Evolutionary conservation across 805 yeast genomes (phyloP).

Genomic region (Candida boleticola): DNA sequence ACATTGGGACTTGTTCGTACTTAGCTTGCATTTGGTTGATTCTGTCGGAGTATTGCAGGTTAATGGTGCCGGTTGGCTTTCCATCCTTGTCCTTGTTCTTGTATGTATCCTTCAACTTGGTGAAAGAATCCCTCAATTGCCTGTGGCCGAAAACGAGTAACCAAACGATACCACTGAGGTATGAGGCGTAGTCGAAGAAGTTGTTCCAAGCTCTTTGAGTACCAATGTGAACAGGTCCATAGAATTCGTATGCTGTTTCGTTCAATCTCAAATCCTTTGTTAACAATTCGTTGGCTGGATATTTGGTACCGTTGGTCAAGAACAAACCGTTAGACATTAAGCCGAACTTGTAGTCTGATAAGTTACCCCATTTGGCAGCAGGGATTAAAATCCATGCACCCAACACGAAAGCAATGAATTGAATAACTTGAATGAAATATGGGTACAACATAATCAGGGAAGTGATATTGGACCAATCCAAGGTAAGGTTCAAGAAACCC

Average conservation of each 20-base stretch:
- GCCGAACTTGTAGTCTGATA: slow-evolving; percentile 32
- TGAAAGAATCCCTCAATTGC: slow-evolving; percentile 17
- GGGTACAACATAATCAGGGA: slow-evolving; percentile 50
- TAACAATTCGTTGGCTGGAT: slow-evolving; percentile 42
- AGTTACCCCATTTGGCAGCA: slow-evolving; percentile 42
- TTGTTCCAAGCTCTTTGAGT: slow-evolving; percentile 50
- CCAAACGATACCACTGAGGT: slow-evolving; percentile 48
- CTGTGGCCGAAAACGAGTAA: slow-evolving; percentile 37
- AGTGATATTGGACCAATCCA: slow-evolving; percentile 55
- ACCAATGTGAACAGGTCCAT: slow-evolving; percentile 48
- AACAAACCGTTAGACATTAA: slow-evolving; percentile 48
- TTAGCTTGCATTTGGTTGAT: slow-evolving; percentile 39
- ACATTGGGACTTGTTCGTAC: slow-evolving; percentile 41
- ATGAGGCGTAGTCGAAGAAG: slow-evolving; percentile 54
- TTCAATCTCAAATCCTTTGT: slow-evolving; percentile 41
- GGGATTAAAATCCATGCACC: slow-evolving; percentile 53
- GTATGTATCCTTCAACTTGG: slow-evolving; percentile 7
- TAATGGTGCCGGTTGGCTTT: slow-evolving; percentile 7
- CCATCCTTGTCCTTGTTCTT: slow-evolving; percentile 3
- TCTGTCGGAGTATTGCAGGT: slow-evolving; percentile 35
- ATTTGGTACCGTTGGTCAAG: slow-evolving; percentile 32
- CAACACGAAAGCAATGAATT: slow-evolving; percentile 44
- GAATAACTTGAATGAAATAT: slow-evolving; percentile 51
- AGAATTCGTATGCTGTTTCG: slow-evolving; percentile 41
- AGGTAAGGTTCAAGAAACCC: slow-evolving; percentile 47